A percentile compares a stretch with the other conserved stretches of the same genome.
These are phyloP conservation scores for Pichia cephalocereana DNA, from an alignment of 805 yeast species.

Conservation along the genomic window DNA sequence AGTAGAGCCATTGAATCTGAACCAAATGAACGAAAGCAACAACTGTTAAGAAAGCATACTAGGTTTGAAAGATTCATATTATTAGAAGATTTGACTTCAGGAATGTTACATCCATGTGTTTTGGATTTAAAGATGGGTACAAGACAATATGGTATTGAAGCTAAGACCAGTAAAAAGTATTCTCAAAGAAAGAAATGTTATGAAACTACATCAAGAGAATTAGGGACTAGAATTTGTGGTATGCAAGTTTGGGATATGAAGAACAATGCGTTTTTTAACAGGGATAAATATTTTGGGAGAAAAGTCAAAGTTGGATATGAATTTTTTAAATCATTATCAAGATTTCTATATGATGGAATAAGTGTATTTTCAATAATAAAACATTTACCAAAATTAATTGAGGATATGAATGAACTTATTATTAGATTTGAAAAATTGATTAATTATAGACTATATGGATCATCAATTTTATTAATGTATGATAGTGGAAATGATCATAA, in stretches of 20 bases:
- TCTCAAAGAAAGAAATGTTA: slow-evolving; percentile 81
- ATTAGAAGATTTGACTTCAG: slow-evolving; percentile 82
- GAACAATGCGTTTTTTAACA: slow-evolving; percentile 42
- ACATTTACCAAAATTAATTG: slow-evolving; percentile 60
- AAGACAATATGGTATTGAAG: slow-evolving; percentile 95
- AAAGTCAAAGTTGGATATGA: slow-evolving; percentile 59
- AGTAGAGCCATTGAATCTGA: not conserved
- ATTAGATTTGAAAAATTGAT: slow-evolving; percentile 43
- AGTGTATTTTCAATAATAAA: slow-evolving; percentile 46
- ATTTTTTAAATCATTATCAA: slow-evolving; percentile 63
- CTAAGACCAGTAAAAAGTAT: slow-evolving; percentile 54
- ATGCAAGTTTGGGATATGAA: slow-evolving; percentile 70
- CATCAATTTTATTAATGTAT: slow-evolving; percentile 80
- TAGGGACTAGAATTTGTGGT: slow-evolving; percentile 94
- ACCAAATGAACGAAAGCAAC: not conserved
- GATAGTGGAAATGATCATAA: slow-evolving; percentile 45
- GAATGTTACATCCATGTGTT: slow-evolving; percentile 80
- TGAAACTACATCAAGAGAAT: slow-evolving; percentile 64
- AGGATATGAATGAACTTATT: slow-evolving; percentile 50
- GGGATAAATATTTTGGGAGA: slow-evolving; percentile 93
- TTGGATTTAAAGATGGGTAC: slow-evolving; percentile 97
- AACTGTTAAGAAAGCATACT: slow-evolving; percentile 27
- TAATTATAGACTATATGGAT: slow-evolving; percentile 87
- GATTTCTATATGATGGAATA: slow-evolving; percentile 74
- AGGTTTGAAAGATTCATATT: slow-evolving; percentile 74